Base-by-base conservation (phyloP, 305 asterid species). In the Striga hermonthica region DNA sequence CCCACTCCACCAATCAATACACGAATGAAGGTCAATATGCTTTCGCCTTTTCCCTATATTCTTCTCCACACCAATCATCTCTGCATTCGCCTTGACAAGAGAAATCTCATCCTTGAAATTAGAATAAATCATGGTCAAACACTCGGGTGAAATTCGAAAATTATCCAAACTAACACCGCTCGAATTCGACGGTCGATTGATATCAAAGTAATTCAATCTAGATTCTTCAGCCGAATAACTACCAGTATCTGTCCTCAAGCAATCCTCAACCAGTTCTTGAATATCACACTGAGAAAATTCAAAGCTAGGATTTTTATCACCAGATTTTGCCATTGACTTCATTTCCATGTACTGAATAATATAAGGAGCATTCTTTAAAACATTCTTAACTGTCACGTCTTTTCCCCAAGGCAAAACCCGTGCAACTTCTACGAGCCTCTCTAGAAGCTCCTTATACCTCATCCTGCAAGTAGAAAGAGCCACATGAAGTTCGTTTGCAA, bases 261-360 rank as follows among this genome's bases (percentile, higher is more conserved):
- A 86, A 13, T 81, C 86, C 3, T 67, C 88, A 14, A 85, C 70
- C 52, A 85, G 68, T 55, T 68, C 86, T 57, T 81, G 87, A 69
- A 85, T 31, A 76, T 80, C 89, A 73, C 66, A 72, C 6, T 65
- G 64, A 31, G 43, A 73, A 53, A 43, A 56, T 62, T 79, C 81
- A 60, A 79, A 57, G 47, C 72, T 66, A 69, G 69, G 68, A 7
- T 63, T 62, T 62, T 72, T 61, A 12, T 67, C 72, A 35, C 43
- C 36, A 9, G 65, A 38, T 28, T 73, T 76, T 16, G 57, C 54
- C 84, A 72, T 79, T 1, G 97, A 80, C 75, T 86, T 92, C 80
- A 85, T 60, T 84, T 91, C 98, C 95, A 86, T 81, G 68, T 87
- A 92, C 31, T 50, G 96, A 68, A 92, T 84, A 36, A 89, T 90